Base-by-base conservation (phyloP, 129 eudicot genomes). In the Lactuca saligna region DNA sequence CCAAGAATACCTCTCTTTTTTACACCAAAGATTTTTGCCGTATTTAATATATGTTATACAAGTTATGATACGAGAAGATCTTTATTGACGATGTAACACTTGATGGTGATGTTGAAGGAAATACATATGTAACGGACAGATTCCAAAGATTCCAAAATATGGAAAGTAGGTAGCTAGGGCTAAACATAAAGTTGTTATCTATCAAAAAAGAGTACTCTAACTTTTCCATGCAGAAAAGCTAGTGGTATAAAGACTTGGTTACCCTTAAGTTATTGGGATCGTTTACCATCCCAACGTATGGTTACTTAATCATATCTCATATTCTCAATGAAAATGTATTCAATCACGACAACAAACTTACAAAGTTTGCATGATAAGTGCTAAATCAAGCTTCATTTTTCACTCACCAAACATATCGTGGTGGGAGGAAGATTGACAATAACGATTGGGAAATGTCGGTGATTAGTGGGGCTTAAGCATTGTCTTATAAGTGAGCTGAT, bases 31-130 rank as follows among this genome's bases (percentile, higher is more conserved):
- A 29, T 10, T 13, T 8, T 61, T 41, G 50, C 14, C 15, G 5
- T 10, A 6, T 44, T 56, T 55, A 25, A 25, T 25, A 25, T 17
- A 3, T 31, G 53, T 8, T 34, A 20, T 29, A 50, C 54, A 73
- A 88, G 81, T 4, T 85, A 70, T 25, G 29, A 25, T 25, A 25
- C 9, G 88, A 59, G 59, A 87, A 76, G 65, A 59, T 82, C 15
- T 57, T 87, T 70, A 88, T 86, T 57, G 95, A 87, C 25, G 95
- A 87, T 34, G 95, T 87, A 20, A 82, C 90, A 3, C 81, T 87
- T 0, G 95, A 87, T 46, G 72, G 74, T 10, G 77, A 84, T 46
- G 72, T 71, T 10, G 77, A 84, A n/a, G 95, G 91, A 5, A 87
- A 87, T 39, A 77, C 90, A 0, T 87, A 87, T 53, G 67, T 87